A percentile compares a stretch with the other conserved stretches of the same genome.
phyloP scores from a whole-genome alignment of 2,329 filamentous ascomycete genomes.

The Diplodia sapinea region DNA sequence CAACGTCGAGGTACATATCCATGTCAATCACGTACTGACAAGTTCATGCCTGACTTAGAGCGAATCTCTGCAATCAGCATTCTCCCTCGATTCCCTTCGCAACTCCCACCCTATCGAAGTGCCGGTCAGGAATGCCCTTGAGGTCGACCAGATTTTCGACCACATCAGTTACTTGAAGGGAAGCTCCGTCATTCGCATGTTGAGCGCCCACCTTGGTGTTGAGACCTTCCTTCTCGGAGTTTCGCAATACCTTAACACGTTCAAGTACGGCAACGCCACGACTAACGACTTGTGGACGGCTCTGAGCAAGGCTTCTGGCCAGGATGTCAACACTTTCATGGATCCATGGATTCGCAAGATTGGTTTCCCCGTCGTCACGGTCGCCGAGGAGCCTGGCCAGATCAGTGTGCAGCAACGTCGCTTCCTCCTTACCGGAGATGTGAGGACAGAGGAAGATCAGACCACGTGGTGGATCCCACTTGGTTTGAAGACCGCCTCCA shows the following conservation, averaged over 20 bases:
- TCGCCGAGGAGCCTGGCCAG: constrained; percentile 81
- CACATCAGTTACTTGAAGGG: constrained; percentile 96
- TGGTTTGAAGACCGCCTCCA: constrained; percentile 76
- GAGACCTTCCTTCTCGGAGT: constrained; percentile 91
- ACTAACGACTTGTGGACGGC: constrained; percentile 92
- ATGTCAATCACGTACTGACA: constrained; percentile 40
- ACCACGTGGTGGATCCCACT: constrained; percentile 97
- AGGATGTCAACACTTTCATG: constrained; percentile 88
- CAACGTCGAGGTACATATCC: constrained; percentile 58
- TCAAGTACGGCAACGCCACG: constrained; percentile 88
- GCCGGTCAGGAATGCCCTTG: constrained; percentile 87
- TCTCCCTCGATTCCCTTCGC: constrained; percentile 85
- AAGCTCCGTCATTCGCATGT: constrained; percentile 94
- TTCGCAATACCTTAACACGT: constrained; percentile 82
- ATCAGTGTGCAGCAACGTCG: constrained; percentile 83
- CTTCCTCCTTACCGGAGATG: constrained; percentile 90
- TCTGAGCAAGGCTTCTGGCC: constrained; percentile 82
- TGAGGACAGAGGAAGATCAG: constrained; percentile 86
- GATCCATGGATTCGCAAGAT: constrained; percentile 94
- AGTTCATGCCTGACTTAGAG: constrained; percentile 60
- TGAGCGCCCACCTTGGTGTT: constrained; percentile 85
- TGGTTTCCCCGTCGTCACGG: constrained; percentile 87
- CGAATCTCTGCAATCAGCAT: constrained; percentile 91
- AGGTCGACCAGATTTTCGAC: constrained; percentile 98
- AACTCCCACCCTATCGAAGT: constrained; percentile 97